phyloP scores from a whole-genome alignment of 768 basidiomycete species.

The Clathrus columnatus region DNA sequence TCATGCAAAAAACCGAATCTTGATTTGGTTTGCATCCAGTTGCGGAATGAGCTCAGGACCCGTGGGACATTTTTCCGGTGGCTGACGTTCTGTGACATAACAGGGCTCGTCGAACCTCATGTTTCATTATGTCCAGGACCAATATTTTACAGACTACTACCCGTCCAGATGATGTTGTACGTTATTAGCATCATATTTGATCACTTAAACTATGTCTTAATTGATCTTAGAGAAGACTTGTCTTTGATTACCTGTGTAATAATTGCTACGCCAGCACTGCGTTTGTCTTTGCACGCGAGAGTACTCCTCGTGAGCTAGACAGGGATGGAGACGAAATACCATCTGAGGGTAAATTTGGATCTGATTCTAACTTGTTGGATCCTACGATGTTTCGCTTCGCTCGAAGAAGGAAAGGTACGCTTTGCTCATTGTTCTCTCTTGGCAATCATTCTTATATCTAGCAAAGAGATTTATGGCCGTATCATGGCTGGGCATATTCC shows the following conservation, averaged over 20 bases:
- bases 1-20: too few species aligned
- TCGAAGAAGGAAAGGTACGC: conserved; percentile 47
- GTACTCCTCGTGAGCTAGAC: conserved; percentile 52
- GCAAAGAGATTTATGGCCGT: conserved; percentile 54
- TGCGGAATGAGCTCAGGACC: too few species aligned
- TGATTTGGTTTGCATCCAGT: too few species aligned
- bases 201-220: not conserved
- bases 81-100: too few species aligned
- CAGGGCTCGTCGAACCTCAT: too few species aligned
- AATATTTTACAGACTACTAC: not conserved
- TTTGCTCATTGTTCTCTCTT: conserved; percentile 10
- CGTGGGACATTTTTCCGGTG: too few species aligned
- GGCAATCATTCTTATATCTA: conserved; percentile 7
- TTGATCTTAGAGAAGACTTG: conserved; percentile 28
- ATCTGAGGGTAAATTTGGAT: conserved; percentile 17
- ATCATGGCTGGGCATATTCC: conserved; percentile 73
- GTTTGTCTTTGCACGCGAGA: conserved; percentile 55
- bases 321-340: conserved; percentile 62
- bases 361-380: conserved; percentile 26
- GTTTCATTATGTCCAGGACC: not conserved
- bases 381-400: conserved; percentile 38
- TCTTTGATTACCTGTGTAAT: conserved; percentile 72
- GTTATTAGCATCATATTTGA: not conserved
- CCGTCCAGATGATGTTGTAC: not conserved
- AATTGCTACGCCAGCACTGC: conserved; percentile 67